phyloP scores from a whole-genome alignment of 495 filamentous ascomycete genomes.

The Xylaria intraflava region DNA sequence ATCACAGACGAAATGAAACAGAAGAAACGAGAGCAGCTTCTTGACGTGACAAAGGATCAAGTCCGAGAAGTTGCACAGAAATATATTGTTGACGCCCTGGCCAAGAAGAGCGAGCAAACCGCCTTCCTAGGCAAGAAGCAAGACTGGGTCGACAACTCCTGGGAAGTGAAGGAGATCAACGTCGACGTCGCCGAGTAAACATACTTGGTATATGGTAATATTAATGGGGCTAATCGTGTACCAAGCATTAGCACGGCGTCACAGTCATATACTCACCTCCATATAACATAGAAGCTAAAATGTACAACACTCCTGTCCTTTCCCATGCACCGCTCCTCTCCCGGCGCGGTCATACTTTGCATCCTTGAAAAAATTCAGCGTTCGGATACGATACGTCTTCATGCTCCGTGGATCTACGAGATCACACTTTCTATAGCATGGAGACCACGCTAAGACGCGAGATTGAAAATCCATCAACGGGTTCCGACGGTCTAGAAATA shows the following conservation, averaged over 20 bases:
- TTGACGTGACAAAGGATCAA: slow-evolving; percentile 78
- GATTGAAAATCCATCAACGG: slow-evolving; percentile 31
- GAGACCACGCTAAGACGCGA: slow-evolving; percentile 45
- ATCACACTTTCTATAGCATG: slow-evolving; percentile 31
- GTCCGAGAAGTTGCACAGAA: slow-evolving; percentile 74
- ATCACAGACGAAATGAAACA: slow-evolving; percentile 88
- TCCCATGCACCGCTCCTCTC: neutral
- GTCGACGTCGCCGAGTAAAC: slow-evolving; percentile 34
- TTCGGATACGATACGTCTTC: slow-evolving; percentile 50
- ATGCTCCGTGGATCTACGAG: slow-evolving; percentile 24
- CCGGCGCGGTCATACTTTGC: neutral
- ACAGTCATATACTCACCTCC: slow-evolving; percentile 40
- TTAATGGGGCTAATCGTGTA: slow-evolving; percentile 15
- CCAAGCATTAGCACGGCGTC: slow-evolving; percentile 30
- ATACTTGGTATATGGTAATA: neutral
- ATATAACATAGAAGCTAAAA: slow-evolving; percentile 14
- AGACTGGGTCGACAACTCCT: slow-evolving; percentile 58
- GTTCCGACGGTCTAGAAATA: slow-evolving; percentile 15
- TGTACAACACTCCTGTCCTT: neutral
- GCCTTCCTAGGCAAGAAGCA: slow-evolving; percentile 81
- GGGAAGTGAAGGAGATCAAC: slow-evolving; percentile 47
- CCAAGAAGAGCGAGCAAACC: slow-evolving; percentile 45
- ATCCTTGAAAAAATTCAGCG: slow-evolving; percentile 18
- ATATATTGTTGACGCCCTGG: slow-evolving; percentile 67
- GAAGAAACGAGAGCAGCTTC: slow-evolving; percentile 70